Evolutionary conservation across 1,139 yeast genomes (phyloP).

Genomic region (Taphrina wiesneri): DNA sequence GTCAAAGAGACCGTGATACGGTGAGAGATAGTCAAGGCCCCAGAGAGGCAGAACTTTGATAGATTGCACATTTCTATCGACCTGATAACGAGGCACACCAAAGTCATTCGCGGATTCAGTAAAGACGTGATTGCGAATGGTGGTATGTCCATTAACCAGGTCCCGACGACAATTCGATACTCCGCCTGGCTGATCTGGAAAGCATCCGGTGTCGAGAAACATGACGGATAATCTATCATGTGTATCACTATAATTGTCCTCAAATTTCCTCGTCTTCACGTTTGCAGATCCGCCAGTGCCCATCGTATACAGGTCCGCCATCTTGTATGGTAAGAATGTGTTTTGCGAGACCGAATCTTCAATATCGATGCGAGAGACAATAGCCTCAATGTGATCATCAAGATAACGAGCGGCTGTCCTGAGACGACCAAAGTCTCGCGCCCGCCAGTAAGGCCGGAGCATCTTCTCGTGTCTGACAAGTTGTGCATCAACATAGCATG

Average conservation of each 20-base stretch:
- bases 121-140: constrained; percentile 20
- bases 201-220: constrained; percentile 18
- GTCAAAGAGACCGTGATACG: constrained; percentile 18
- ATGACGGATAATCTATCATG: constrained; percentile 7
- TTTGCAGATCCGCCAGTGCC: constrained; percentile 22
- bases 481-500: constrained; percentile 10
- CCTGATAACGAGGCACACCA: constrained; percentile 23
- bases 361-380: constrained; percentile 6
- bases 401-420: neutral
- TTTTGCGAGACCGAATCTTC: constrained; percentile 17
- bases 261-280: constrained; percentile 10
- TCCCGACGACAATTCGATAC: constrained; percentile 27
- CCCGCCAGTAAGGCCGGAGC: neutral
- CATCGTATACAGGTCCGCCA: constrained; percentile 20
- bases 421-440: constrained; percentile 3
- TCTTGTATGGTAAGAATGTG: constrained; percentile 14
- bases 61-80: constrained; percentile 11
- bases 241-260: constrained; percentile 12
- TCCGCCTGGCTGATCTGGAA: constrained; percentile 23
- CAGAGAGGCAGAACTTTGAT: constrained; percentile 16
- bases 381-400: constrained; percentile 9
- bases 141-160: constrained; percentile 15
- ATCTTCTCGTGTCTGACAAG: neutral
- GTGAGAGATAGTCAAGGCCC: constrained; percentile 19
- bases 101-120: constrained; percentile 24